Percentiles rank a stretch among this genome's conserved stretches.
Evolutionary conservation across 805 yeast species (phyloP).

Genomic region (Metschnikowia baotianmanensis): DNA sequence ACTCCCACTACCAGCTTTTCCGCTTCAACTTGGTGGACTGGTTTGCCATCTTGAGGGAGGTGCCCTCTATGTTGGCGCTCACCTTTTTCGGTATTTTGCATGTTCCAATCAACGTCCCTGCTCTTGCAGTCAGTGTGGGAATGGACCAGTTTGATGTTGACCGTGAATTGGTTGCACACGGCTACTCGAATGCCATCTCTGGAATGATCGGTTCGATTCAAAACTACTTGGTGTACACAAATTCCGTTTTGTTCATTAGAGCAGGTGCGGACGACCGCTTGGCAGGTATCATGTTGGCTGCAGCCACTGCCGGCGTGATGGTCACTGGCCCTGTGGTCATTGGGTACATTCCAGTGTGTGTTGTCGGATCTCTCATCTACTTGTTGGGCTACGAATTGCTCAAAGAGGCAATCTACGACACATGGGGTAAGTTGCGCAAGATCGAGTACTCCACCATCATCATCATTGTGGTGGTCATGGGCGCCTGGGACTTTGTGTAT

Average conservation of each 20-base stretch:
- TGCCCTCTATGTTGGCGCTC: slow-evolving; percentile 93
- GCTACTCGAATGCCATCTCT: slow-evolving; percentile 80
- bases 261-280: slow-evolving; percentile 91
- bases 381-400: slow-evolving; percentile 86
- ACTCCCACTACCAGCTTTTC: slow-evolving; percentile 72
- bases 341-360: slow-evolving; percentile 92
- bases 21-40: slow-evolving; percentile 73
- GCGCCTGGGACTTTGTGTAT: slow-evolving; percentile 88
- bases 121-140: slow-evolving; percentile 85
- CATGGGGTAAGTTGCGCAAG: slow-evolving; percentile 67
- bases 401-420: slow-evolving; percentile 83
- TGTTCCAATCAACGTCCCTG: slow-evolving; percentile 97
- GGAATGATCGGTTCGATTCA: slow-evolving; percentile 88
- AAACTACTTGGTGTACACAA: slow-evolving; percentile 92
- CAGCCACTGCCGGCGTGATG: slow-evolving; percentile 80
- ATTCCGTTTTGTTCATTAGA: slow-evolving; percentile 83
- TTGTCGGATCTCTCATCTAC: slow-evolving; percentile 90
- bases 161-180: slow-evolving; percentile 92
- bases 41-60: slow-evolving; percentile 59
- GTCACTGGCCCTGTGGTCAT: slow-evolving; percentile 87
- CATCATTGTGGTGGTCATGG: slow-evolving; percentile 91
- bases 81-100: slow-evolving; percentile 95
- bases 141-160: slow-evolving; percentile 88
- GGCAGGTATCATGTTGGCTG: slow-evolving; percentile 86
- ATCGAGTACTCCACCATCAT: slow-evolving; percentile 85